A percentile compares a stretch with the other conserved stretches of the same genome.
These are phyloP conservation scores for Populus deltoides DNA, from an alignment of 345 rosid genomes.

Conservation along the genomic window DNA sequence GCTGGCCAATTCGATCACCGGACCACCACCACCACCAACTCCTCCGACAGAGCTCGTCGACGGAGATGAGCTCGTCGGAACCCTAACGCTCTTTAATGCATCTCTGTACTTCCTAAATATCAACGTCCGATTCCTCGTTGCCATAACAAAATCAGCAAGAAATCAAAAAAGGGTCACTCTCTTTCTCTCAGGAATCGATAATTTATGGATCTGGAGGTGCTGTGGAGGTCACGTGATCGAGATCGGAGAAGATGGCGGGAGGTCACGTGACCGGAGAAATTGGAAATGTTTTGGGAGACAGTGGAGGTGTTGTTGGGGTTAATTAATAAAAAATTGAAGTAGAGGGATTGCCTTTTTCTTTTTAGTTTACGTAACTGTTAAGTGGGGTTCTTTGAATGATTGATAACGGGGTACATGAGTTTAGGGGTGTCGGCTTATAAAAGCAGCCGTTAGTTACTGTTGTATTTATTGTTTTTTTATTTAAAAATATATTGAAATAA, in stretches of 20 bases:
- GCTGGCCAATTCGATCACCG: conserved; percentile 88
- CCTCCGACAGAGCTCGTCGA: conserved; percentile 41
- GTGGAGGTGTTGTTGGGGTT: neutral
- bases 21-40: conserved; percentile 44
- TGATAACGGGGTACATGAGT: too few species aligned
- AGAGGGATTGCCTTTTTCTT: neutral
- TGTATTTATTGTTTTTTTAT: too few species aligned
- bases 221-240: neutral
- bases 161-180: neutral
- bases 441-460: too few species aligned
- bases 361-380: conserved; percentile 5
- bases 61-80: conserved; percentile 42
- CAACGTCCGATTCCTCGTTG: conserved; percentile 78
- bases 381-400: neutral
- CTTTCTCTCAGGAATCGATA: neutral
- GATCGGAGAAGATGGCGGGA: neutral
- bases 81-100: conserved; percentile 84
- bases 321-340: neutral
- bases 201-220: neutral
- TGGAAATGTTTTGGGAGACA: neutral
- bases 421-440: too few species aligned
- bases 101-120: conserved; percentile 73
- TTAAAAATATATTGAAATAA: too few species aligned
- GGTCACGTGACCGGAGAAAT: neutral
- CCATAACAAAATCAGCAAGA: conserved; percentile 43